Evolutionary conservation across 441 rosid genomes (phyloP).

Genomic region (Erodium trifolium): DNA sequence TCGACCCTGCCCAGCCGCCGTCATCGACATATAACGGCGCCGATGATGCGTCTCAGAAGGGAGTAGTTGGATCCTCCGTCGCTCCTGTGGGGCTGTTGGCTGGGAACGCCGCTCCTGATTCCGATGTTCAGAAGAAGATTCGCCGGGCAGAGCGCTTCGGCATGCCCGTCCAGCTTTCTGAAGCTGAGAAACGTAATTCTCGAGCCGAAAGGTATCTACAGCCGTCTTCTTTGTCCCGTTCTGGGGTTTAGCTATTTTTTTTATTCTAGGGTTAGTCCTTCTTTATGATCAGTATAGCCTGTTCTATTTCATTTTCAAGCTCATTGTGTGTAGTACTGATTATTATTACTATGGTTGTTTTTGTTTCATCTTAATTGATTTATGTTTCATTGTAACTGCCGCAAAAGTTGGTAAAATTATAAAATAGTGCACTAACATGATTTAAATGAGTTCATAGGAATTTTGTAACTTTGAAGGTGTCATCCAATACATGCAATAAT

Average conservation of each 20-base stretch:
- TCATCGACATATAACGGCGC: neutral
- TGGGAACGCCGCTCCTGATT: neutral
- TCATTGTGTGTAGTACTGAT: neutral
- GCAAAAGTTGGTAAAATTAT: neutral
- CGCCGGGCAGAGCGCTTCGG: slow-evolving; percentile 27
- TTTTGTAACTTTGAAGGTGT: neutral
- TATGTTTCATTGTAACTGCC: neutral
- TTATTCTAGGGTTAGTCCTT: no score
- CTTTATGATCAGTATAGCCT: neutral
- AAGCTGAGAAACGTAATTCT: slow-evolving; percentile 25
- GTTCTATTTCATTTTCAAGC: neutral
- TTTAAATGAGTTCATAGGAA: neutral
- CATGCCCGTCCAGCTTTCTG: slow-evolving; percentile 24
- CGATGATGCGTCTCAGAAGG: neutral
- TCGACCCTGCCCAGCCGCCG: neutral
- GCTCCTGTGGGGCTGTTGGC: neutral
- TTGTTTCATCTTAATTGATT: no score
- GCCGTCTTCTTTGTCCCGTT: neutral
- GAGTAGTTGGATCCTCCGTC: neutral
- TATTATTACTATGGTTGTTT: neutral
- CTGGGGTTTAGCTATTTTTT: neutral
- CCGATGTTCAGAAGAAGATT: slow-evolving; percentile 21
- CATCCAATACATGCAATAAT: neutral
- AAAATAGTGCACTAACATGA: neutral
- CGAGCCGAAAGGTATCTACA: slow-evolving; percentile 22